A percentile compares a stretch with the other conserved stretches of the same genome.
Conservation (phyloP, 1,284 basidiomycete species). For the Marasmius fiardii region DNA sequence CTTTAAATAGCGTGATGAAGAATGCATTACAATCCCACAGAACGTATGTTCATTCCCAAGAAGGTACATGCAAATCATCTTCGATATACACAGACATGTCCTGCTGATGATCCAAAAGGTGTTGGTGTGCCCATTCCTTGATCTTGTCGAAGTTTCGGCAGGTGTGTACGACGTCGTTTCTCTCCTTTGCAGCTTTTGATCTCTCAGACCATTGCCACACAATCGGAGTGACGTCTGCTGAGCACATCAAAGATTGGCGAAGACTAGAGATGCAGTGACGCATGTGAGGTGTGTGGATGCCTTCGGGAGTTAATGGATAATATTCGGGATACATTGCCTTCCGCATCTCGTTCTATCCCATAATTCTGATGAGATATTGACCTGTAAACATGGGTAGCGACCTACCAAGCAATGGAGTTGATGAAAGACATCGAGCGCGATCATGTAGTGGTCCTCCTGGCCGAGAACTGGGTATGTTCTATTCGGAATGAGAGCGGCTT, state of each 20-base stretch:
- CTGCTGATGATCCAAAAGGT: slow-evolving; percentile 20
- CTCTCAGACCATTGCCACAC: slow-evolving; percentile 23
- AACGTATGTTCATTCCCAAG: background rate
- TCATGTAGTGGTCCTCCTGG: slow-evolving; percentile 19
- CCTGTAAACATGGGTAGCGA: background rate
- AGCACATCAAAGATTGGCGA: slow-evolving; percentile 14
- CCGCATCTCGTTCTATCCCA: slow-evolving; percentile 16
- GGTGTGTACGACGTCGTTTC: slow-evolving; percentile 21
- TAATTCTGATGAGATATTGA: background rate
- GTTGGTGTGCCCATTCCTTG: slow-evolving; percentile 16
- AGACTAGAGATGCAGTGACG: slow-evolving; percentile 15
- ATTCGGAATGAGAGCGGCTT: slow-evolving; percentile 19
- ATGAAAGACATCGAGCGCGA: slow-evolving; percentile 17
- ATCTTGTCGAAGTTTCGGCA: slow-evolving; percentile 20
- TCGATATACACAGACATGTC: slow-evolving; percentile 22
- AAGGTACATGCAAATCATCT: slow-evolving; percentile 17
- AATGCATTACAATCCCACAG: background rate
- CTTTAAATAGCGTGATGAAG: background rate
- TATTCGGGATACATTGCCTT: slow-evolving; percentile 16
- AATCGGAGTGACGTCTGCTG: slow-evolving; percentile 21
- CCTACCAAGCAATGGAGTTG: slow-evolving; percentile 15
- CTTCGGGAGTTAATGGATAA: slow-evolving; percentile 13
- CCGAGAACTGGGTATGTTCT: slow-evolving; percentile 22
- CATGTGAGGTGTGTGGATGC: slow-evolving; percentile 15
- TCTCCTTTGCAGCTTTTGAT: slow-evolving; percentile 19